Conservation (phyloP, 345 rosid genomes). For the Gossypium mustelinum region DNA sequence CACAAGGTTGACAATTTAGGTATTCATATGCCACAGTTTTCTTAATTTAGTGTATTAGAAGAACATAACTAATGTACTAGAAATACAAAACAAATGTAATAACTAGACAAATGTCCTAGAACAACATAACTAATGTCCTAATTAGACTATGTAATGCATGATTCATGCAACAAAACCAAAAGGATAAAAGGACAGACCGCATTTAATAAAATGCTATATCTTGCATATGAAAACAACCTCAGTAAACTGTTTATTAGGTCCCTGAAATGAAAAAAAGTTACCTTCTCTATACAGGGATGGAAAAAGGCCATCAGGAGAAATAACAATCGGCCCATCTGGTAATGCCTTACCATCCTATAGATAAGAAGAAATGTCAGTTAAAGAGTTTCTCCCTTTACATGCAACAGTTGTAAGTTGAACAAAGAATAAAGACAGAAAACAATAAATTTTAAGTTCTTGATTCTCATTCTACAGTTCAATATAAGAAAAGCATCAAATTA, state of each 20-base stretch:
- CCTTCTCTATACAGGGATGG: constrained; percentile 95
- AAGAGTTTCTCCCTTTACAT: not conserved
- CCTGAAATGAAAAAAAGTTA: constrained; percentile 23
- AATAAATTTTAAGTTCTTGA: constrained; percentile 4
- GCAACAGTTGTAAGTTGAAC: not conserved
- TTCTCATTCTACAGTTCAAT: constrained; percentile 3
- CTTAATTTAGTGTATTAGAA: not conserved
- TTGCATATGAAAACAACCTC: not conserved
- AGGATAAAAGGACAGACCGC: not conserved
- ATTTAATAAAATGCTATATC: not conserved
- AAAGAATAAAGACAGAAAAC: not conserved
- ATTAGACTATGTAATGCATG: not conserved
- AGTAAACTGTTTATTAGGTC: not conserved
- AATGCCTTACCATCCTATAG: constrained; percentile 83
- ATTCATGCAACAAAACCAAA: not conserved
- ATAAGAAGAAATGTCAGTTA: not conserved
- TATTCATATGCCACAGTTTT: constrained; percentile 4
- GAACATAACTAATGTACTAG: not conserved
- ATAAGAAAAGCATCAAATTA: not conserved
- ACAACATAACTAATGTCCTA: not conserved
- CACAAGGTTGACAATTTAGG: not conserved
- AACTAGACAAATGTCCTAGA: not conserved
- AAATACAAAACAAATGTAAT: not conserved
- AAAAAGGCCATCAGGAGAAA: constrained; percentile 96
- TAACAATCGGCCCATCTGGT: constrained; percentile 97